Percentiles rank a stretch among this genome's conserved stretches.
These are phyloP conservation scores for Sporothrix mexicana DNA, from an alignment of 2,329 filamentous ascomycete genomes.

Conservation along the genomic window DNA sequence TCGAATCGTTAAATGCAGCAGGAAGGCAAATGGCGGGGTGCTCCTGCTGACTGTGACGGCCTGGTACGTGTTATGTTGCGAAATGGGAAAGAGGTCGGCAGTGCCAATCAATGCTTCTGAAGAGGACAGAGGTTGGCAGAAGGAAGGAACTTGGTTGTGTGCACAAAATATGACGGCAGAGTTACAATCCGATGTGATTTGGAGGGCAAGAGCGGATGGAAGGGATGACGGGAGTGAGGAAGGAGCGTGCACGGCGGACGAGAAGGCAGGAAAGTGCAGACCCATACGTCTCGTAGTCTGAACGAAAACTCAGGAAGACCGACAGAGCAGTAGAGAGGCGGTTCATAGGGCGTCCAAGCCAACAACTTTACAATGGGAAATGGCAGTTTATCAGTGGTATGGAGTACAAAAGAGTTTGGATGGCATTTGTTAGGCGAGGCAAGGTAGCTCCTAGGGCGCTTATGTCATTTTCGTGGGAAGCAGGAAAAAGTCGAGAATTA, in stretches of 20 bases:
- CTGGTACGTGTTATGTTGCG: neutral
- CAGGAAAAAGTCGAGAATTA: constrained; percentile 10
- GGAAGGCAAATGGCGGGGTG: constrained; percentile 15
- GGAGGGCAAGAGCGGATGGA: neutral
- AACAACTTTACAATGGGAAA: too few species aligned
- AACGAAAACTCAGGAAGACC: too few species aligned
- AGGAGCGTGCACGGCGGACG: constrained; percentile 12
- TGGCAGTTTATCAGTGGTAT: neutral
- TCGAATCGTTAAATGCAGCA: constrained; percentile 13
- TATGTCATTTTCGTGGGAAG: constrained; percentile 24
- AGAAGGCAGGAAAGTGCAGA: neutral
- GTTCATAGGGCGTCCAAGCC: too few species aligned
- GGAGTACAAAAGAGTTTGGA: neutral
- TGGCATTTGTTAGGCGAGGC: neutral
- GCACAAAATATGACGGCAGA: constrained; percentile 6
- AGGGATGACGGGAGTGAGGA: neutral
- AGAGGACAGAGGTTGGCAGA: neutral
- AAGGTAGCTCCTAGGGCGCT: neutral
- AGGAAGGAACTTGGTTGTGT: neutral
- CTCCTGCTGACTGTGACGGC: constrained; percentile 12
- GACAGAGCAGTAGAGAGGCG: neutral
- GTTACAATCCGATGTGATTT: constrained; percentile 6
- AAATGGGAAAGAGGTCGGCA: constrained; percentile 3
- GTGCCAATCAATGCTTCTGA: neutral
- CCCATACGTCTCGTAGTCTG: too few species aligned